Conservation (phyloP, 805 yeast species). For the Candida corydali region DNA sequence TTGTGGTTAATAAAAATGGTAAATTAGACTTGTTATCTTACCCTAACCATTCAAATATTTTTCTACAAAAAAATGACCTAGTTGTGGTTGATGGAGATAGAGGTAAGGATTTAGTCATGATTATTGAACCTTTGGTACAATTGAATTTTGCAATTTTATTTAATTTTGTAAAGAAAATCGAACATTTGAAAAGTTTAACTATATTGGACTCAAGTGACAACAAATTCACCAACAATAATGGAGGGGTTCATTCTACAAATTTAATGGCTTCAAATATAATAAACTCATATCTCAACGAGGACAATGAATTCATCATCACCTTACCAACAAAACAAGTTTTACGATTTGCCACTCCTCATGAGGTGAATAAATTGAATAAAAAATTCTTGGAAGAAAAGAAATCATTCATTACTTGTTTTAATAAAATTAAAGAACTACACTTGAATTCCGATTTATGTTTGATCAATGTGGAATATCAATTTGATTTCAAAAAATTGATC, state of each 20-base stretch:
- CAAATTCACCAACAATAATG: constrained; percentile 12
- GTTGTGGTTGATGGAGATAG: constrained; percentile 82
- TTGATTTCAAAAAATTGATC: constrained; percentile 42
- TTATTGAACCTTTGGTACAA: constrained; percentile 60
- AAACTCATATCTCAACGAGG: constrained; percentile 44
- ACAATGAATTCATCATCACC: constrained; percentile 56
- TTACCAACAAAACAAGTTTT: constrained; percentile 76
- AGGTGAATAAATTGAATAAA: constrained; percentile 54
- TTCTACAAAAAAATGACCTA: constrained; percentile 56
- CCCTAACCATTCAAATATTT: constrained; percentile 60
- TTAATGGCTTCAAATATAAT: constrained; percentile 33
- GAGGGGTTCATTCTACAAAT: constrained; percentile 37
- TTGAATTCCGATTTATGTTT: constrained; percentile 40
- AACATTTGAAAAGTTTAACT: constrained; percentile 55
- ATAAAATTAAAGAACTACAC: constrained; percentile 44
- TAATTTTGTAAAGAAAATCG: constrained; percentile 69
- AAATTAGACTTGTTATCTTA: constrained; percentile 67
- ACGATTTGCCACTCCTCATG: constrained; percentile 72
- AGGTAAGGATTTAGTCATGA: constrained; percentile 75
- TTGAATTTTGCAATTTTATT: constrained; percentile 65
- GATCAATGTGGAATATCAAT: constrained; percentile 43
- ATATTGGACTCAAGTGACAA: constrained; percentile 23
- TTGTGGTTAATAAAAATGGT: constrained; percentile 59
- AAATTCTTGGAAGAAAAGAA: constrained; percentile 70
- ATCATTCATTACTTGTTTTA: constrained; percentile 61